Conservation (phyloP, 139 green algal species). For the Chlorella sorokiniana region DNA sequence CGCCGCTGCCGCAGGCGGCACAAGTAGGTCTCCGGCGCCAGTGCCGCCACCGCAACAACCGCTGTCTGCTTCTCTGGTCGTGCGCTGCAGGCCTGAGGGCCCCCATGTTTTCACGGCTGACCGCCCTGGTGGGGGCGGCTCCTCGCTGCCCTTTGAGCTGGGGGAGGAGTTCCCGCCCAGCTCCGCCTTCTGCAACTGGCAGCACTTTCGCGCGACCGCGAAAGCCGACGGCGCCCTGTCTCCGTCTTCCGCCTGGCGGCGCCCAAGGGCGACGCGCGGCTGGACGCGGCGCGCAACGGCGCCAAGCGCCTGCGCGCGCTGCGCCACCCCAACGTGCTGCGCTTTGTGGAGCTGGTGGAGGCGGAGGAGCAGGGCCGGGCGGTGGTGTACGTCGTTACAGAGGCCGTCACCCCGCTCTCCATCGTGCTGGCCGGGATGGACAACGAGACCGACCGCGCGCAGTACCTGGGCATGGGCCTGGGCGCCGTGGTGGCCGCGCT, state of each 20-base stretch:
- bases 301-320: conserved; percentile 81
- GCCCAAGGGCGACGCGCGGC: conserved; percentile 53
- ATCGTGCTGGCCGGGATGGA: conserved; percentile 3
- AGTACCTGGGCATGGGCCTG: conserved; percentile 92
- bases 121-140: conserved; percentile 68
- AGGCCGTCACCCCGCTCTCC: conserved; percentile 75
- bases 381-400: conserved; percentile 86
- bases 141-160: conserved; percentile 70
- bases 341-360: conserved; percentile 83
- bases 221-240: conserved; percentile 73
- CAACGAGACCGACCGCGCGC: conserved; percentile 49
- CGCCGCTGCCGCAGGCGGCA: not conserved
- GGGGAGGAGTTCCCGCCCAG: conserved; percentile 52
- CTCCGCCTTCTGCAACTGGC: conserved; percentile 73
- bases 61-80: not conserved
- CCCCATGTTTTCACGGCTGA: conserved; percentile 83
- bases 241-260: conserved; percentile 80
- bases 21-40: too few species aligned
- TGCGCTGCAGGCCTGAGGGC: not conserved
- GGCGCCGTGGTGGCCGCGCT: conserved; percentile 86
- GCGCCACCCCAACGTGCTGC: conserved; percentile 86
- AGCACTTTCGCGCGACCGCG: conserved; percentile 63
- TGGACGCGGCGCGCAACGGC: conserved; percentile 78
- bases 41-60: not conserved
- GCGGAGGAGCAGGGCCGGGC: conserved; percentile 69